Base-by-base conservation (phyloP, 2,329 filamentous ascomycete genomes). In the Pseudocercospora macadamiae region DNA sequence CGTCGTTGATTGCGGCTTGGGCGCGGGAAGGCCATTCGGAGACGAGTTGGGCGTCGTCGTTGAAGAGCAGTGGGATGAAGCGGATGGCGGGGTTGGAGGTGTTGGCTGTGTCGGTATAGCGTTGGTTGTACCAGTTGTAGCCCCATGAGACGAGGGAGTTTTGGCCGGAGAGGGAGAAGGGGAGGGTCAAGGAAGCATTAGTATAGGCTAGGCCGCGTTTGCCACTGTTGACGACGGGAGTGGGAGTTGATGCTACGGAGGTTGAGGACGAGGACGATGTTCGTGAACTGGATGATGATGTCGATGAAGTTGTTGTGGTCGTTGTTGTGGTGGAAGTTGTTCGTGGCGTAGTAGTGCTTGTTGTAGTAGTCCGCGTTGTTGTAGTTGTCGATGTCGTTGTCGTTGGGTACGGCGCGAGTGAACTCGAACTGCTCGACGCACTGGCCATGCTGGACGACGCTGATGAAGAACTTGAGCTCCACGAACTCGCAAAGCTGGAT, bases 201-300 rank as follows among this genome's bases (percentile, higher is more conserved):
- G 89, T 89, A 81, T 86, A 90, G 54, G 83, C 81, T 39, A 89
- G 73, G 71, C 87, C 87, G 68, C 86, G 85, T 81, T 88, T 87
- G 68, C 71, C 70, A 57, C 71, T 71, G 51, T 67, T 65, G 14
- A 32, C 25, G 8, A 57, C 59, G 23, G 51, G 42, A 4, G 49
- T 51, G 6, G 55, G 47, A 2, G 8, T 21, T 1, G 53, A 26
- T 19, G 12, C 34, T 19, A 26, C 4, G 23, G 25, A 19, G 36
- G 9, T 18, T 4, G 39, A 44, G n/a, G 44, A 39, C 1, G 44
- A 49, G 10, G 53, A 49, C 18, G 51, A 26, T 8, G 26, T 10
- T 9, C 6, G 16, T n/a, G 47, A 51, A n/a, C 30, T 53, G 30
- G 30, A 39, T 9, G 30, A 19, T 30, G 51, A 42, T 28, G 34